Evolutionary conservation across 331 rosid genomes (phyloP), one percentile per base, ranked within the genome.

Genomic region (Malus hybrid): DNA sequence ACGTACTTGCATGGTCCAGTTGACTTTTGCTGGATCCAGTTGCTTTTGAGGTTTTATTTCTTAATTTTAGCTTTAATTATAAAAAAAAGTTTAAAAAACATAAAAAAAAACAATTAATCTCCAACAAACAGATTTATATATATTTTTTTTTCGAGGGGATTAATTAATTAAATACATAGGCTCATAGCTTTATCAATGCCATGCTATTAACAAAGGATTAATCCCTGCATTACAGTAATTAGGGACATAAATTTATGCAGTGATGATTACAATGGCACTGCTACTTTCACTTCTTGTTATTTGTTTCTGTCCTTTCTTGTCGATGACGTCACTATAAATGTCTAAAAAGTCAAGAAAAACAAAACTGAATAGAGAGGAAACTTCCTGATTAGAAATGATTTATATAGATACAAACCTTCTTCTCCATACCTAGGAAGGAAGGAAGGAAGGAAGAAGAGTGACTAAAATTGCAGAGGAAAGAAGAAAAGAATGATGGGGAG

Each of bases 401-500:
- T 42, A 42, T 42, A 10, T 2, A 0, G 6, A 62, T 13, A 2
- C n/a, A 61, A 61, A 42, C 13, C 48, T 3, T 26, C 36, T 61
- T 14, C 34, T 22, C 14, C 63, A 0, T n/a, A 6, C 5, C 34
- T 13, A 4, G 33, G 1, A 68, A 42, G 33, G 22, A 61, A 22
- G 7, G 10, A 12, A 62, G 39, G 32, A 39, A 39, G 44, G 42
- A 34, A 4, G 33, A 12, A 62, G 39, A 33, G 39, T 36, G 44
- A 36, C 44, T 4, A 7, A 28, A 18, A 29, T n/a, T 30, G 5
- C 32, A 30, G 50, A 18, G 68, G 46, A 42, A 39, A 5, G n/a
- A 14, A 15, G 7, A 52, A 5, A 13, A 52, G 18, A 39, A 64
- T 24, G 7, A 85, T 82, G 85, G 82, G 69, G 28, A 80, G 83